phyloP scores from a whole-genome alignment of 352 stramenopile species.

The Phytophthora sojae region DNA sequence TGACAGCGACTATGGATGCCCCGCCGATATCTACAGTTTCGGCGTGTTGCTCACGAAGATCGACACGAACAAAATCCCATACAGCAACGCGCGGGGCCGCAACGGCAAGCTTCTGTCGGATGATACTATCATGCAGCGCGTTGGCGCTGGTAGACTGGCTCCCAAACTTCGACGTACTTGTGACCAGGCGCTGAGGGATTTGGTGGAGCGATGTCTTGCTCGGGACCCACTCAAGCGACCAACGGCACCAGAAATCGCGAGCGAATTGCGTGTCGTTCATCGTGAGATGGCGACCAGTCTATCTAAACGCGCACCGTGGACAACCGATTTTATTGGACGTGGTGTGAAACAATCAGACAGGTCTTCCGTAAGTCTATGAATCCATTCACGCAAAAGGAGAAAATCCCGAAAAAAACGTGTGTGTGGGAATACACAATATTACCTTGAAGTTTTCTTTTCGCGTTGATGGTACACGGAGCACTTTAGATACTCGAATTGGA shows the following conservation, averaged over 20 bases:
- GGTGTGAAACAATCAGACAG: no score
- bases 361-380: no score
- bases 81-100: slow-evolving; percentile 32
- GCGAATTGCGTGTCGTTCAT: slow-evolving; percentile 22
- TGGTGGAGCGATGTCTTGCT: slow-evolving; percentile 19
- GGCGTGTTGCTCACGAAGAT: slow-evolving; percentile 49
- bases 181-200: slow-evolving; percentile 5
- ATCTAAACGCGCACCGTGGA: no score
- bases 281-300: slow-evolving; percentile 12
- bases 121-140: slow-evolving; percentile 53
- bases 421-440: no score
- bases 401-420: no score
- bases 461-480: no score
- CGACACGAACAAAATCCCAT: slow-evolving; percentile 51
- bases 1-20: slow-evolving; percentile 47
- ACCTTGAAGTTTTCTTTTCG: no score
- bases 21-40: slow-evolving; percentile 67
- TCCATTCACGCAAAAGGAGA: no score
- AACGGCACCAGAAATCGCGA: slow-evolving; percentile 12
- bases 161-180: slow-evolving; percentile 13
- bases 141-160: slow-evolving; percentile 41
- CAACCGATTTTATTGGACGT: no score
- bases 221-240: slow-evolving; percentile 9
- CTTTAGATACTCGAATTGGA: no score
- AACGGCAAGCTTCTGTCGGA: slow-evolving; percentile 54